Base-by-base conservation (phyloP, 768 basidiomycete genomes). In the Favolaschia claudopus region DNA sequence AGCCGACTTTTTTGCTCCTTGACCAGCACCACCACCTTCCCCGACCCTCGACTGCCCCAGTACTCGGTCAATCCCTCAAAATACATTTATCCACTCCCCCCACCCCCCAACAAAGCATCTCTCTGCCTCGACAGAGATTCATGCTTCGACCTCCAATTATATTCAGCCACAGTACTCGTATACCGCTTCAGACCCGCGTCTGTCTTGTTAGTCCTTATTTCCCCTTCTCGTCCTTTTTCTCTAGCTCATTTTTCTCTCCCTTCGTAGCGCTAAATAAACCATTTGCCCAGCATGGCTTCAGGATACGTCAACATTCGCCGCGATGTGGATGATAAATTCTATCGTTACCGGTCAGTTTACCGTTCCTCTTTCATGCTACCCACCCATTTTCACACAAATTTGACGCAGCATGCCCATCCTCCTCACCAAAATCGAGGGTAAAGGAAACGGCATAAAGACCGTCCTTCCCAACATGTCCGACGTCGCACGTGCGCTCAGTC, bases 361-460 rank as follows among this genome's bases (percentile, higher is more conserved):
- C 39, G 17, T 2, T 12, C 29, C 46, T 15, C 55, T 2, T 2
- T 22, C 39, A 34, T 38, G 34, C 36, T n/a, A 12, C 33, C 38
- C 24, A 42, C 68, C 66, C 39, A 66, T 47, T 32, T 7, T 24
- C 34, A 24, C 37, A 51, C 17, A 51, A 25, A 14, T 61, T n/a
- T n/a, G n/a, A n/a, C n/a, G 14, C 39, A 96, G 94, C 64, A 99
- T 99, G 97, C 97, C 97, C 54, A 73, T 95, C 58, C 86, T 99
- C 62, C 84, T 86, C 63, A 96, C 92, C 63, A 99, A 99, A 82
- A 95, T 99, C 32, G 97, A 99, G 79, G 97, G 97, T 69, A 96
- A 95, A 76, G 97, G 97, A 60, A 99, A 99, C 74, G 97, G 97
- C 69, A 99, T 99, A 79, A 99, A 99, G 82, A 99, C 97, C 42